phyloP scores from a whole-genome alignment of 495 filamentous ascomycete genomes.

The Xylaria venustula region DNA sequence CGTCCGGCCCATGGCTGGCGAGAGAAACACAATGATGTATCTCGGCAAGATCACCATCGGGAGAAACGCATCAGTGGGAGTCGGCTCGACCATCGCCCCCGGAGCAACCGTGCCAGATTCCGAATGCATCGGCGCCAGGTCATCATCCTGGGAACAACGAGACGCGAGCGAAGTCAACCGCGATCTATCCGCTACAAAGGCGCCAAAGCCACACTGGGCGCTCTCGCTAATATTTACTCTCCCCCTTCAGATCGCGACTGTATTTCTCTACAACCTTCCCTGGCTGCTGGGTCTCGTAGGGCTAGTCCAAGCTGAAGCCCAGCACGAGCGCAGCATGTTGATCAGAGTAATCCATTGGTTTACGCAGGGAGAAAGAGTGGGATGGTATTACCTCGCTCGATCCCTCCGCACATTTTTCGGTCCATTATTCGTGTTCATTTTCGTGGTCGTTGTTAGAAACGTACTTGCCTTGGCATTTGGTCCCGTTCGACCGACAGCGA shows the following conservation, averaged over 20 bases:
- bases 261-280: slow-evolving; percentile 31
- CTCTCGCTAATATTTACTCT: slow-evolving; percentile 28
- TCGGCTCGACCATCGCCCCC: slow-evolving; percentile 40
- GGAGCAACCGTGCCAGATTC: slow-evolving; percentile 37
- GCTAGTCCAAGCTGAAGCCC: slow-evolving; percentile 29
- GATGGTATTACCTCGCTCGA: slow-evolving; percentile 39
- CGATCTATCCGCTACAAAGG: slow-evolving; percentile 27
- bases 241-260: slow-evolving; percentile 29
- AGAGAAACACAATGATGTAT: slow-evolving; percentile 47
- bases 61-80: slow-evolving; percentile 33
- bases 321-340: slow-evolving; percentile 20
- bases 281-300: slow-evolving; percentile 42
- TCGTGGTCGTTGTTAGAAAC: slow-evolving; percentile 29
- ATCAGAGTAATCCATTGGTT: slow-evolving; percentile 38
- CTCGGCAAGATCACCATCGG: slow-evolving; percentile 43
- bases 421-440: slow-evolving; percentile 34
- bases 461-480: slow-evolving; percentile 26
- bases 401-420: slow-evolving; percentile 31
- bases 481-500: slow-evolving; percentile 26
- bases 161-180: slow-evolving; percentile 41
- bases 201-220: slow-evolving; percentile 36
- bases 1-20: slow-evolving; percentile 44
- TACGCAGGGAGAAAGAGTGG: slow-evolving; percentile 33
- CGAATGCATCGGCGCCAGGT: slow-evolving; percentile 47
- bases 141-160: slow-evolving; percentile 43